phyloP scores from a whole-genome alignment of 192 early-diverging fungal species.

The Podila horticola region DNA sequence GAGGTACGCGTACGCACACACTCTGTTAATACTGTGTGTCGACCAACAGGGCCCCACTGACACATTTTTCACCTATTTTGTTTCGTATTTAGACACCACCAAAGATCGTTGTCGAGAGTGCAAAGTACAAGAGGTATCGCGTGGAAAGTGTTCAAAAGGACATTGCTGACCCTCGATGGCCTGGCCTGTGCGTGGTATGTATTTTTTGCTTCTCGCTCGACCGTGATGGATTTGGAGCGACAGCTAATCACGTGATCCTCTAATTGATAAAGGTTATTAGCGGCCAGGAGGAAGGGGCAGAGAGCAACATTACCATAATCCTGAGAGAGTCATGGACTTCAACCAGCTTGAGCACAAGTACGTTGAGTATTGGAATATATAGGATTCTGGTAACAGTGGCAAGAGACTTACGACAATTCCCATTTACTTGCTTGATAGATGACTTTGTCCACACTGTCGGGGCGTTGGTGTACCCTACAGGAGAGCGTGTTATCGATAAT shows the following conservation, averaged over 20 bases:
- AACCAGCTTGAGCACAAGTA: conserved; percentile 12
- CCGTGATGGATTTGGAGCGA: background rate
- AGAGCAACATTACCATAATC: conserved; percentile 1
- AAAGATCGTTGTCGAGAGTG: background rate
- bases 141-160: conserved; percentile 14
- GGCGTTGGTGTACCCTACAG: conserved; percentile 19
- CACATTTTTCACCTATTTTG: too few relatives aligned
- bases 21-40: background rate
- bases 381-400: too few relatives aligned
- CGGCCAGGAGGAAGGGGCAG: background rate
- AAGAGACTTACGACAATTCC: too few relatives aligned
- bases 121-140: conserved; percentile 25
- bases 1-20: background rate
- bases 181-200: conserved; percentile 24
- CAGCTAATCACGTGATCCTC: background rate
- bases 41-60: too few relatives aligned
- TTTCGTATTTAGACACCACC: background rate
- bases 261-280: conserved; percentile 5
- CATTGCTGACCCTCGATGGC: conserved; percentile 8
- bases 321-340: conserved; percentile 25
- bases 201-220: too few relatives aligned
- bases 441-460: conserved; percentile 73
- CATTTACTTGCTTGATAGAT: conserved; percentile 42
- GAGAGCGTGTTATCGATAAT: conserved; percentile 67
- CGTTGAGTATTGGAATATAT: too few relatives aligned